Base-by-base conservation (phyloP, 2,329 filamentous ascomycete genomes). In the Aspergillus caelatus region DNA sequence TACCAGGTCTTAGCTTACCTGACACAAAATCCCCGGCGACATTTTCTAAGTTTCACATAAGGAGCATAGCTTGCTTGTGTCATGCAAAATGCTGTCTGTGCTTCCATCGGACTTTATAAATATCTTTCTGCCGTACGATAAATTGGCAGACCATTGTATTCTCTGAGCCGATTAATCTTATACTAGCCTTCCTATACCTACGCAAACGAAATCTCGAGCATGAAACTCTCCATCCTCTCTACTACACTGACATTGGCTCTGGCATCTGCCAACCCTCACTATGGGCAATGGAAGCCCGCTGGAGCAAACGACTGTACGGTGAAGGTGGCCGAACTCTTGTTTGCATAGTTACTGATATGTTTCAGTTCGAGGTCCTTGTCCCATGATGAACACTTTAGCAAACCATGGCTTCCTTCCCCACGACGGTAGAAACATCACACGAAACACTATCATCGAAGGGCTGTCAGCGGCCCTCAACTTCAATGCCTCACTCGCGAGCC, bases 341-440 rank as follows among this genome's bases (percentile, higher is more conserved):
- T 10, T 19, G 14, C 14, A 11, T 19, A 50, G 32, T 14, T 23
- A 21, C 52, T 54, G 28, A 54, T 23, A 34, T 36, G 30, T 19
- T 9, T 9, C n/a, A 70, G 68, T 60, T 46, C 67, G 68, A 21
- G 65, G 78, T 0, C 82, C 83, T 28, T 85, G 83, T 62, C 83
- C 84, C 1, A 83, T 84, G 78, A 73, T 85, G 61, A 86, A 85
- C 69, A 79, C 83, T 0, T 72, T 85, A n/a, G 80, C 82, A 5
- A 85, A 85, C 67, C 81, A 85, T 63, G 80, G 79, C 16, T 83
- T 81, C 61, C 76, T 85, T 1, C 82, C 81, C 3, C 83, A 77
- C 56, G 70, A 82, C 59, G 83, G 83, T 45, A 75, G 73, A 52
- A 75, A 81, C 67, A 73, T 84, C 58, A 81, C 68, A 12, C 57